Percentiles rank a stretch among this genome's conserved stretches.
phyloP scores from a whole-genome alignment of 768 basidiomycete genomes.

The Boletus pseudopeckii region DNA sequence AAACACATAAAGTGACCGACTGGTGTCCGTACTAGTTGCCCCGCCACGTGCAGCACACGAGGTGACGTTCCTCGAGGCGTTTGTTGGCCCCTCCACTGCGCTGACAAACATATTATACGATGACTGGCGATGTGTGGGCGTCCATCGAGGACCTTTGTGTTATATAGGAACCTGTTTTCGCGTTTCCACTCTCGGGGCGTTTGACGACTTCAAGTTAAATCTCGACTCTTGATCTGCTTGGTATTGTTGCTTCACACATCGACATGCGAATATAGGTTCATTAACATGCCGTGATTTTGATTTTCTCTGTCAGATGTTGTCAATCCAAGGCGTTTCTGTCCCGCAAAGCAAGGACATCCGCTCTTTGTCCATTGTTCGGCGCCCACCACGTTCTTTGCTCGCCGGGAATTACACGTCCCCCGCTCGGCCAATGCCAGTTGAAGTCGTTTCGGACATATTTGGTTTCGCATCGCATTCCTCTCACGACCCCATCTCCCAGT shows the following conservation, averaged over 20 bases:
- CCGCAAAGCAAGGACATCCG: background rate
- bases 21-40: background rate
- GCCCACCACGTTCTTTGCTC: background rate
- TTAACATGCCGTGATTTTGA: background rate
- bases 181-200: background rate
- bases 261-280: background rate
- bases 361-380: background rate
- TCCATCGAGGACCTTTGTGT: background rate
- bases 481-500: slow-evolving; percentile 26
- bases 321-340: background rate
- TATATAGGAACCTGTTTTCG: background rate
- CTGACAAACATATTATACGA: background rate
- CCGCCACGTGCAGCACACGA: slow-evolving; percentile 21
- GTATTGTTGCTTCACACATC: background rate
- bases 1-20: background rate
- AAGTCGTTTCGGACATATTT: slow-evolving; percentile 38
- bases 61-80: slow-evolving; percentile 15
- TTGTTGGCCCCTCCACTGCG: background rate
- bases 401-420: background rate
- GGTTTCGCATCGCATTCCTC: slow-evolving; percentile 26
- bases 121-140: slow-evolving; percentile 11
- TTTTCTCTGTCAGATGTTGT: slow-evolving; percentile 13
- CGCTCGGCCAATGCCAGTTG: slow-evolving; percentile 30
- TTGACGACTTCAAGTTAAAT: background rate
- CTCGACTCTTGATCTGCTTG: background rate